phyloP scores from a whole-genome alignment of 805 yeast genomes.

The Suhomyces emberorum region DNA sequence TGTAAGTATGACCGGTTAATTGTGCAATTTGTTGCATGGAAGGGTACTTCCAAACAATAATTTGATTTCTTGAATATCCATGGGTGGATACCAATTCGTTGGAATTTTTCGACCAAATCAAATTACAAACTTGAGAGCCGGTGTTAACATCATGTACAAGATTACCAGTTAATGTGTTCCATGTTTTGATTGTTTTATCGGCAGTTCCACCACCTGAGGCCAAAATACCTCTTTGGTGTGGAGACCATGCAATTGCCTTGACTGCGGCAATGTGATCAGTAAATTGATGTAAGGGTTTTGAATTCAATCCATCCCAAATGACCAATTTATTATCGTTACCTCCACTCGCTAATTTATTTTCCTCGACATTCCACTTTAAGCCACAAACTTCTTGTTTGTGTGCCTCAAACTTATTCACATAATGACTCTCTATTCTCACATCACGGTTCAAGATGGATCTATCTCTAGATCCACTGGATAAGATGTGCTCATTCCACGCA shows the following conservation, averaged over 20 bases:
- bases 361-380: slow-evolving; percentile 86
- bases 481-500: slow-evolving; percentile 90
- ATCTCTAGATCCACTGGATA: slow-evolving; percentile 87
- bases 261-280: slow-evolving; percentile 92
- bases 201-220: slow-evolving; percentile 98
- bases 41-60: slow-evolving; percentile 92
- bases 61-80: slow-evolving; percentile 87
- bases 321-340: slow-evolving; percentile 87
- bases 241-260: slow-evolving; percentile 96
- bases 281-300: slow-evolving; percentile 68
- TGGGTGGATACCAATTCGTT: slow-evolving; percentile 93
- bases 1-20: slow-evolving; percentile 88
- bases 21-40: slow-evolving; percentile 91
- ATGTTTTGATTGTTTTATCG: slow-evolving; percentile 82
- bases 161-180: slow-evolving; percentile 84
- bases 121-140: slow-evolving; percentile 93
- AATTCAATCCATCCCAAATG: slow-evolving; percentile 81
- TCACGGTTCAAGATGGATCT: slow-evolving; percentile 83
- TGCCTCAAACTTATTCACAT: slow-evolving; percentile 60
- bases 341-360: slow-evolving; percentile 90
- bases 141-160: slow-evolving; percentile 82
- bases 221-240: slow-evolving; percentile 88
- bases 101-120: slow-evolving; percentile 88
- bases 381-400: slow-evolving; percentile 98
- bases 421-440: slow-evolving; percentile 84